Evolutionary conservation across 2,329 filamentous ascomycete genomes (phyloP).

Genomic region (Coniochaeta sp.): DNA sequence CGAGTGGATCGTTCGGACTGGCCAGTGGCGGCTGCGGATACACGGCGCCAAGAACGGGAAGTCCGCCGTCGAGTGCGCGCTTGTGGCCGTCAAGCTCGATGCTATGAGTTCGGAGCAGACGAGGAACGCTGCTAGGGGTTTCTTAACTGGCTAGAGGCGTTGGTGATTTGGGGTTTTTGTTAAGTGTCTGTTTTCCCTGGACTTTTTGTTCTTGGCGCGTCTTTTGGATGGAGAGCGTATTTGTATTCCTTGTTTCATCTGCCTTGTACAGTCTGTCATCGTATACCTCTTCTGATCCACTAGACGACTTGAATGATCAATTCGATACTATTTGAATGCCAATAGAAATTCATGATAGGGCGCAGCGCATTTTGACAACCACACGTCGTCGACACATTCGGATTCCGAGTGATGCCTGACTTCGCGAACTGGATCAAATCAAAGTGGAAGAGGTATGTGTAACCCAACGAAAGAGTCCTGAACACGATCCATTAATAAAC

Average conservation of each 20-base stretch:
- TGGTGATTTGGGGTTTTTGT: not conserved
- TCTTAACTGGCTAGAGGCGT: conserved; percentile 35
- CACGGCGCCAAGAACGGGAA: conserved; percentile 43
- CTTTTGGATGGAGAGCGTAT: not conserved
- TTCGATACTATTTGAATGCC: not conserved
- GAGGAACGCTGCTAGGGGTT: conserved; percentile 58
- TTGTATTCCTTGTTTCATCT: not conserved
- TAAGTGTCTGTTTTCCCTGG: not conserved
- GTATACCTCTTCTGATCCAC: not conserved
- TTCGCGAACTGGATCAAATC: too few species aligned
- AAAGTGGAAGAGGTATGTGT: too few species aligned
- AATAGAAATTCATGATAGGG: too few species aligned
- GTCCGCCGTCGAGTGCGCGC: conserved; percentile 57
- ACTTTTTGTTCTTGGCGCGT: too few species aligned
- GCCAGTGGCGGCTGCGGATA: conserved; percentile 66
- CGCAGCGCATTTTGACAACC: too few species aligned
- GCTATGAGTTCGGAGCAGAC: conserved; percentile 57
- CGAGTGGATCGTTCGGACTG: conserved; percentile 58
- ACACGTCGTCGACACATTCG: too few species aligned
- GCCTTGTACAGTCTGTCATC: not conserved
- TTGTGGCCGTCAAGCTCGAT: conserved; percentile 71
- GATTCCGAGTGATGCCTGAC: too few species aligned
- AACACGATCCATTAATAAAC: not conserved
- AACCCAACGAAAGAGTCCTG: not conserved
- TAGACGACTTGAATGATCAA: not conserved